These are phyloP conservation scores for Cercospora sp. DNA, from an alignment of 2,329 filamentous ascomycete species.

Conservation along the genomic window DNA sequence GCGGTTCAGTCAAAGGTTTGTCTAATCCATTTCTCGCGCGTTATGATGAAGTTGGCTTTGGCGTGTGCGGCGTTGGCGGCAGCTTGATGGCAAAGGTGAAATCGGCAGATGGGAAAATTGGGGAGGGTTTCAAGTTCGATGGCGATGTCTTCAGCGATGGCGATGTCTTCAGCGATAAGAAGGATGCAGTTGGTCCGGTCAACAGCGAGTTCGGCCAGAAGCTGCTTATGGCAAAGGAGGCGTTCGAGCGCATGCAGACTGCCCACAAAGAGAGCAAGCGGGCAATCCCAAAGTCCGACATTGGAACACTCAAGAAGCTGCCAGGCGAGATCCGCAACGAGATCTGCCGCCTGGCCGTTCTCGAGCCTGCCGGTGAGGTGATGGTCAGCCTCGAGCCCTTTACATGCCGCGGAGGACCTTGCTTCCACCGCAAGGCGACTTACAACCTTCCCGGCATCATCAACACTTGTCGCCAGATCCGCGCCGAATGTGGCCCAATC, in stretches of 20 bases:
- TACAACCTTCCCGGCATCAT: constrained; percentile 29
- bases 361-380: constrained; percentile 16
- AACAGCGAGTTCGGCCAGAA: not conserved
- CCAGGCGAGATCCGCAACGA: constrained; percentile 33
- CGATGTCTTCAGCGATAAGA: not conserved
- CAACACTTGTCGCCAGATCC: constrained; percentile 31
- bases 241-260: not conserved
- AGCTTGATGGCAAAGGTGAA: not conserved
- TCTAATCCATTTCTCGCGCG: not conserved
- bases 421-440: constrained; percentile 23
- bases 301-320: constrained; percentile 31
- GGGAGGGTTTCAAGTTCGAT: not conserved
- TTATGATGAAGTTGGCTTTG: not conserved
- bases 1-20: constrained; percentile 15
- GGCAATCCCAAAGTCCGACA: constrained; percentile 19
- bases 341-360: constrained; percentile 32
- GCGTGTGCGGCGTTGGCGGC: not conserved
- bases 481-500: constrained; percentile 31
- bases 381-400: constrained; percentile 20
- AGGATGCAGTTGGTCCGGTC: not conserved
- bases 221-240: not conserved
- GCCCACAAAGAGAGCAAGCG: not conserved
- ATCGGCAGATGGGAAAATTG: not conserved
- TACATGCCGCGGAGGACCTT: constrained; percentile 26
- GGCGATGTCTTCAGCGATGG: not conserved